These are phyloP conservation scores for Diplocarpon mali DNA, from an alignment of 2,329 filamentous ascomycete species.

Conservation along the genomic window DNA sequence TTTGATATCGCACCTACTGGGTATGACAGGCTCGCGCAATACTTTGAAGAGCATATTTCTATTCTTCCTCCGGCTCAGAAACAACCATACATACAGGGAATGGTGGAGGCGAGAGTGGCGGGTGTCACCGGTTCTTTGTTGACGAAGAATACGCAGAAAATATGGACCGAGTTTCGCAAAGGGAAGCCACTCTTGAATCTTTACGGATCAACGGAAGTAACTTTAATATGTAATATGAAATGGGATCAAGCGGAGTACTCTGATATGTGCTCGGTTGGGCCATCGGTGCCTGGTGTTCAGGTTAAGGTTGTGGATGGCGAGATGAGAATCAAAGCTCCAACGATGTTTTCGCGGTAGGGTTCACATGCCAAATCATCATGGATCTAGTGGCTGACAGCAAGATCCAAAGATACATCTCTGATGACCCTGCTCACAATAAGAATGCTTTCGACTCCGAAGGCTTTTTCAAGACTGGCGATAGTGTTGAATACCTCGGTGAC, in stretches of 20 bases:
- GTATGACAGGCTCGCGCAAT: slow-evolving; percentile 15
- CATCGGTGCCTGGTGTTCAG: slow-evolving; percentile 14
- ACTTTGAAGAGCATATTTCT: slow-evolving; percentile 17
- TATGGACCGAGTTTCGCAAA: slow-evolving; percentile 15
- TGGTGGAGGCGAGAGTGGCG: slow-evolving; percentile 10
- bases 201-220: slow-evolving; percentile 15
- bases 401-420: slow-evolving; percentile 12
- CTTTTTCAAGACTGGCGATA: slow-evolving; percentile 20
- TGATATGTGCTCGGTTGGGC: slow-evolving; percentile 16
- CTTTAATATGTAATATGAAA: slow-evolving; percentile 15
- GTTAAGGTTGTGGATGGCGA: slow-evolving; percentile 17
- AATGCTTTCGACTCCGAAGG: slow-evolving; percentile 17
- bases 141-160: slow-evolving; percentile 11
- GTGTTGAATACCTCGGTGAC: slow-evolving; percentile 13
- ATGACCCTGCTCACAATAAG: slow-evolving; percentile 12
- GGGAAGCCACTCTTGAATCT: slow-evolving; percentile 17
- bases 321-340: slow-evolving; percentile 14
- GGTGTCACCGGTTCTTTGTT: slow-evolving; percentile 14
- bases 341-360: slow-evolving; percentile 17
- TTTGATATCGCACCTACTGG: slow-evolving; percentile 13
- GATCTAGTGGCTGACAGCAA: neutral
- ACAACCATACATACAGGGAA: slow-evolving; percentile 13
- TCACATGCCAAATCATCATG: neutral
- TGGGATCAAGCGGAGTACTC: slow-evolving; percentile 12
- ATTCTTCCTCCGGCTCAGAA: slow-evolving; percentile 10